These are phyloP conservation scores for Solanum rostratum DNA, from an alignment of 257 asterid genomes.

Conservation along the genomic window DNA sequence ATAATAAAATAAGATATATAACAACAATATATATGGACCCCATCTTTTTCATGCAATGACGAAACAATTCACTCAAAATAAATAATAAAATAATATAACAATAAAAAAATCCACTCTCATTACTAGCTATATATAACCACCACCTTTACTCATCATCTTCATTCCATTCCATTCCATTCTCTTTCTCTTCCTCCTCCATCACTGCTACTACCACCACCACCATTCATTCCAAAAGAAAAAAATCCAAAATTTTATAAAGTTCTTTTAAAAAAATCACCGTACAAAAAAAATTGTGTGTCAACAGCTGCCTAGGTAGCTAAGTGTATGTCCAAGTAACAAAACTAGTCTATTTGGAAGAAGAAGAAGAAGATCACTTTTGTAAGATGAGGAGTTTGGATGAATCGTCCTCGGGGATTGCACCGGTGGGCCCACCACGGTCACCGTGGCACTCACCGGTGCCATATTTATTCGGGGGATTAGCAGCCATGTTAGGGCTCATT, in stretches of 20 bases:
- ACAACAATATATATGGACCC: constrained; percentile 18
- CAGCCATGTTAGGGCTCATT: constrained; percentile 84
- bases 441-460: constrained; percentile 98
- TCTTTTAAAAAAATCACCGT: neutral
- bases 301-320: neutral
- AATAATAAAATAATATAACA: neutral
- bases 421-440: constrained; percentile 23
- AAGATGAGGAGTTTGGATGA: constrained; percentile 12
- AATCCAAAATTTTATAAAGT: neutral
- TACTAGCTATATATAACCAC: constrained; percentile 14
- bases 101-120: neutral
- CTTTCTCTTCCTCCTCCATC: neutral
- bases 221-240: neutral
- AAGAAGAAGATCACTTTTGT: no score
- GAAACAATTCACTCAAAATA: constrained; percentile 28
- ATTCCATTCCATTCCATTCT: neutral
- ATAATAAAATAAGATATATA: constrained; percentile 2
- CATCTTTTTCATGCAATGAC: constrained; percentile 27
- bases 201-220: neutral
- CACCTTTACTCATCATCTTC: constrained; percentile 1
- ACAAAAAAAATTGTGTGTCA: neutral
- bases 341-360: neutral
- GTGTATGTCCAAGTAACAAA: neutral
- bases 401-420: constrained; percentile 11
- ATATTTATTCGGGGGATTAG: constrained; percentile 80